A percentile compares a stretch with the other conserved stretches of the same genome.
Conservation (phyloP, 2,329 filamentous ascomycete species). For the Aspergillus awamori region DNA sequence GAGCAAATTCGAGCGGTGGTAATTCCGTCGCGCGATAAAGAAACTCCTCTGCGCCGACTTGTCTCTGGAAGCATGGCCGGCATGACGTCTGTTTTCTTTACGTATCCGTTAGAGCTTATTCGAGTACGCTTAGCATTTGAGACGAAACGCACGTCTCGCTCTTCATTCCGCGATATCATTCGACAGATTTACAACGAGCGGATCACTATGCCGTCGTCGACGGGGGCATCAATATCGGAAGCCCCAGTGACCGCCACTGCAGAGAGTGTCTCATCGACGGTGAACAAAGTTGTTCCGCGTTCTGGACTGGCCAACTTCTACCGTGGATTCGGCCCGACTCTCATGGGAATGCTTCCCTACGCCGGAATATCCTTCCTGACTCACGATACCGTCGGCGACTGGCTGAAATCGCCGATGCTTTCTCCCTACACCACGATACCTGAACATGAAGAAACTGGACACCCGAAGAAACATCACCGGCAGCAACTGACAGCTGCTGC, state of each 20-base stretch:
- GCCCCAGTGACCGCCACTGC: conserved; percentile 43
- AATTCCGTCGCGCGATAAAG: conserved; percentile 71
- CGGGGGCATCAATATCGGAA: conserved; percentile 43
- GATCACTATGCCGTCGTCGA: conserved; percentile 44
- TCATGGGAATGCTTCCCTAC: conserved; percentile 95
- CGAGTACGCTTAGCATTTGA: conserved; percentile 93
- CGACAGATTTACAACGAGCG: conserved; percentile 84
- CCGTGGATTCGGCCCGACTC: conserved; percentile 84
- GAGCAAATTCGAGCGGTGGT: conserved; percentile 85
- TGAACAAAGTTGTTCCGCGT: conserved; percentile 60
- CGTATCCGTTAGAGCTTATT: conserved; percentile 91
- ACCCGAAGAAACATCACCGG: conserved; percentile 57
- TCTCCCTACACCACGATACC: conserved; percentile 76
- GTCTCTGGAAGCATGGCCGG: conserved; percentile 58
- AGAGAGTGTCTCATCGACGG: conserved; percentile 37
- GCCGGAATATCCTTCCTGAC: conserved; percentile 94
- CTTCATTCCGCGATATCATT: conserved; percentile 75
- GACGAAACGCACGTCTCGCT: conserved; percentile 73
- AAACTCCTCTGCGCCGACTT: conserved; percentile 74
- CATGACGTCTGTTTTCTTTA: conserved; percentile 90
- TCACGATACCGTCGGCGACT: conserved; percentile 85
- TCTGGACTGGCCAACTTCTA: conserved; percentile 88
- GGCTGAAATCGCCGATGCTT: conserved; percentile 70
- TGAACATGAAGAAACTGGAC: conserved; percentile 50
- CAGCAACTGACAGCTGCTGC: conserved; percentile 80